Percentiles rank a stretch among this genome's conserved stretches.
These are phyloP conservation scores for Hypericum androsaemum DNA, from an alignment of 345 rosid genomes.

Conservation along the genomic window DNA sequence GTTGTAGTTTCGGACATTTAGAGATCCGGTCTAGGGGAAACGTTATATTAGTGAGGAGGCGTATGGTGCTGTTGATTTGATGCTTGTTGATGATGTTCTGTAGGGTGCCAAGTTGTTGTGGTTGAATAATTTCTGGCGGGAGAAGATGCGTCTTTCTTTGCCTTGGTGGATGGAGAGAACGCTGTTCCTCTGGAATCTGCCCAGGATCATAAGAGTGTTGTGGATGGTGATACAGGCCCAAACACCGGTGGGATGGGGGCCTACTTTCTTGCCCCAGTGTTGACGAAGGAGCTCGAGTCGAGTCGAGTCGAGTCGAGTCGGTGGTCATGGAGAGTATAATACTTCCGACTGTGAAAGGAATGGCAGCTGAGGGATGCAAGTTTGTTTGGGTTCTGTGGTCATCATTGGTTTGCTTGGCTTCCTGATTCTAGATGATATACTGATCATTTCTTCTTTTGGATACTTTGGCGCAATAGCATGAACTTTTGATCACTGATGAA, in stretches of 20 bases:
- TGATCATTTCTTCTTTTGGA: no score
- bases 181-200: constrained; percentile 92
- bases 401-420: no score
- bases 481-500: no score
- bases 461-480: no score
- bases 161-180: constrained; percentile 88
- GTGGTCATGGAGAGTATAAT: constrained; percentile 77
- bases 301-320: constrained; percentile 52
- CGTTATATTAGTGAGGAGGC: constrained; percentile 68
- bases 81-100: constrained; percentile 83
- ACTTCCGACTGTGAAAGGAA: constrained; percentile 80
- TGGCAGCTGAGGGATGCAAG: constrained; percentile 93
- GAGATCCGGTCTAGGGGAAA: constrained; percentile 58
- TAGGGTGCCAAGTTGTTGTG: constrained; percentile 59
- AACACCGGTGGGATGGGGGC: constrained; percentile 98
- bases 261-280: constrained; percentile 77
- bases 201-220: constrained; percentile 91
- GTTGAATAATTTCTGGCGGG: constrained; percentile 83
- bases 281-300: constrained; percentile 61
- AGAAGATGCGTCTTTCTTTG: constrained; percentile 93
- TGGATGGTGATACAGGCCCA: constrained; percentile 91
- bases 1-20: constrained; percentile 60
- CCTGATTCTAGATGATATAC: no score
- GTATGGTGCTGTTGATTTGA: constrained; percentile 70
- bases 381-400: constrained; percentile 74